Evolutionary conservation across 441 rosid species (phyloP).

Genomic region (Erodium moschatum): DNA sequence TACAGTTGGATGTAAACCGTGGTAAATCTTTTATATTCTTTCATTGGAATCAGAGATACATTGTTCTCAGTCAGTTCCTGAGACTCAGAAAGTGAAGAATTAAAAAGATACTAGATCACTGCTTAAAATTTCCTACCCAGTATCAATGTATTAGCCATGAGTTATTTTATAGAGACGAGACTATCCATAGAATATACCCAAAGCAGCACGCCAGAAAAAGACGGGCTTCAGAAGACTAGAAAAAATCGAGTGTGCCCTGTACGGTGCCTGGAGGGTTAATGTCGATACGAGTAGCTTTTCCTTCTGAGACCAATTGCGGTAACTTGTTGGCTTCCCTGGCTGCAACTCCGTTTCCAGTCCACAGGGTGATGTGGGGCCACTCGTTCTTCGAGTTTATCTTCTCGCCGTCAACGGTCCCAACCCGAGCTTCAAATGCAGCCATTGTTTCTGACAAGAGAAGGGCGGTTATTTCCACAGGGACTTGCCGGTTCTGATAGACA

Average conservation of each 20-base stretch:
- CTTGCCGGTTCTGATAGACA: constrained; percentile 36
- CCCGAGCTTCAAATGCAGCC: constrained; percentile 65
- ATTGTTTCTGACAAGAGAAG: constrained; percentile 59
- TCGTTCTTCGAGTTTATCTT: constrained; percentile 47
- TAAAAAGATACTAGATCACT: too few species aligned
- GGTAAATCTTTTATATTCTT: too few species aligned
- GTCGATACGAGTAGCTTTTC: constrained; percentile 56
- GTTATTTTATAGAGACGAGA: too few species aligned
- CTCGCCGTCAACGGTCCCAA: constrained; percentile 65
- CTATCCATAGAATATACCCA: neutral
- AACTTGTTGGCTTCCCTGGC: constrained; percentile 69
- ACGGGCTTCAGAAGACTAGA: constrained; percentile 22
- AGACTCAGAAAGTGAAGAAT: too few species aligned
- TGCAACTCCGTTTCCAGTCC: constrained; percentile 64
- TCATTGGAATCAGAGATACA: too few species aligned
- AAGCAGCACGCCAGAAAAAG: neutral
- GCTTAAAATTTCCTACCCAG: too few species aligned
- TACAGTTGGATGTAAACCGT: too few species aligned
- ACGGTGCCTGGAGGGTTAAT: constrained; percentile 56
- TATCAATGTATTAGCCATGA: too few species aligned
- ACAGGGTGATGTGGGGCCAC: constrained; percentile 82
- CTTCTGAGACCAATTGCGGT: constrained; percentile 48
- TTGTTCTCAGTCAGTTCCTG: too few species aligned
- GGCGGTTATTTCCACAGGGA: constrained; percentile 59
- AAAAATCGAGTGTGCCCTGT: constrained; percentile 64